These are phyloP conservation scores for Aspergillus asperescens DNA, from an alignment of 495 filamentous ascomycete species.

Conservation along the genomic window DNA sequence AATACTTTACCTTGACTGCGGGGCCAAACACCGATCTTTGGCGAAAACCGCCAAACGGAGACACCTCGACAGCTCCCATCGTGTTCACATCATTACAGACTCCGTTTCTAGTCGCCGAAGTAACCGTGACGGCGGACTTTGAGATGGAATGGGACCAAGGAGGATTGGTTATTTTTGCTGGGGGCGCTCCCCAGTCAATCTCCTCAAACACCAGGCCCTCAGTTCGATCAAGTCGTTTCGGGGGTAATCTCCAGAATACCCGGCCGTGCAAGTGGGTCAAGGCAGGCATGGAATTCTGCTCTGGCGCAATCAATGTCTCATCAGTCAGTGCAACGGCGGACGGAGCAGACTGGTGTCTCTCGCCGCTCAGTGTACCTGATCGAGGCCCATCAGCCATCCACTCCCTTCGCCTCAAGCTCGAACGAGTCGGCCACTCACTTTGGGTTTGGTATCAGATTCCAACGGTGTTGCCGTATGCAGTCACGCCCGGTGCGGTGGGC, in stretches of 20 bases:
- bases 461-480: constrained; percentile 30
- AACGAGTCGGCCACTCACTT: constrained; percentile 50
- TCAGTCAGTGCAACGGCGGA: constrained; percentile 53
- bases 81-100: constrained; percentile 51
- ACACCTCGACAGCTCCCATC: constrained; percentile 53
- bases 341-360: constrained; percentile 53
- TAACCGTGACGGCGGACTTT: constrained; percentile 56
- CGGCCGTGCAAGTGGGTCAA: constrained; percentile 55
- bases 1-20: constrained; percentile 52
- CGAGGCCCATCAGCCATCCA: constrained; percentile 23
- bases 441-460: constrained; percentile 55
- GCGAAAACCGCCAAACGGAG: constrained; percentile 51
- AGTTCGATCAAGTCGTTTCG: constrained; percentile 13
- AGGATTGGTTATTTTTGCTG: constrained; percentile 74
- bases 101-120: constrained; percentile 52
- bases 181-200: constrained; percentile 53
- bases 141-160: constrained; percentile 59
- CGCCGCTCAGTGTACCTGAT: constrained; percentile 34
- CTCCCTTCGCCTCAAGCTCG: constrained; percentile 53
- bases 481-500: constrained; percentile 37
- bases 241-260: background rate
- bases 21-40: constrained; percentile 51
- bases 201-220: constrained; percentile 21
- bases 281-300: constrained; percentile 53
- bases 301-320: constrained; percentile 47